Evolutionary conservation across 2,329 filamentous ascomycete species (phyloP).

Genomic region (Claviceps humidiphila): DNA sequence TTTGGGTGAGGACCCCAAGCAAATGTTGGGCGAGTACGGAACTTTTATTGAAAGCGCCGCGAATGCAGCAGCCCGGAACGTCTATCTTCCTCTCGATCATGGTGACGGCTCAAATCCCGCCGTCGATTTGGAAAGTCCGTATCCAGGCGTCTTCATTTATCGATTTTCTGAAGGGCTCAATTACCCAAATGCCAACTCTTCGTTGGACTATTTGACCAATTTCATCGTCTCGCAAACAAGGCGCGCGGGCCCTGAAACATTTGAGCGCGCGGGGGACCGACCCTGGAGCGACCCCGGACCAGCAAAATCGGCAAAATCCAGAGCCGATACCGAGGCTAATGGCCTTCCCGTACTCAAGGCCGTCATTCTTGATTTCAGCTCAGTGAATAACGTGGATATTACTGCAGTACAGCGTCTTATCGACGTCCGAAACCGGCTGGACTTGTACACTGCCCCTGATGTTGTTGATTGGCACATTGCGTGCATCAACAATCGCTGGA

Average conservation of each 20-base stretch:
- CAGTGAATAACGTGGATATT: constrained; percentile 87
- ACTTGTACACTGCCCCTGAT: constrained; percentile 68
- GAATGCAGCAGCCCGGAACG: constrained; percentile 49
- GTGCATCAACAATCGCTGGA: constrained; percentile 83
- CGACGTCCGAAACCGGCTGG: constrained; percentile 87
- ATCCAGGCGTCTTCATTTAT: constrained; percentile 92
- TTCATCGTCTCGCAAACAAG: constrained; percentile 60
- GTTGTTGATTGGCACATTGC: constrained; percentile 91
- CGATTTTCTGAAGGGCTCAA: constrained; percentile 91
- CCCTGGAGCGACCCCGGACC: constrained; percentile 94
- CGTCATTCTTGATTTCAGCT: constrained; percentile 86
- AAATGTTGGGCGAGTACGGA: constrained; percentile 39
- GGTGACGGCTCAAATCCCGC: constrained; percentile 83
- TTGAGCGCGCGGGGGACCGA: constrained; percentile 55
- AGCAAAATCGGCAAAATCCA: constrained; percentile 28
- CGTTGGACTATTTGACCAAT: constrained; percentile 63
- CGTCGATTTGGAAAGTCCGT: constrained; percentile 64
- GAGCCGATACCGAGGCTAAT: constrained; percentile 16
- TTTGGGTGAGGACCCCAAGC: constrained; percentile 44
- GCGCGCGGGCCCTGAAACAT: constrained; percentile 59
- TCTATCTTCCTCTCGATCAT: constrained; percentile 80
- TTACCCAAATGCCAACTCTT: constrained; percentile 85
- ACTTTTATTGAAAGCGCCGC: constrained; percentile 35
- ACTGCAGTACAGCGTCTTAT: constrained; percentile 88
- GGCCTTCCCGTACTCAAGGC: constrained; percentile 62